phyloP scores from a whole-genome alignment of 345 rosid genomes.

The Heritiera fomes region DNA sequence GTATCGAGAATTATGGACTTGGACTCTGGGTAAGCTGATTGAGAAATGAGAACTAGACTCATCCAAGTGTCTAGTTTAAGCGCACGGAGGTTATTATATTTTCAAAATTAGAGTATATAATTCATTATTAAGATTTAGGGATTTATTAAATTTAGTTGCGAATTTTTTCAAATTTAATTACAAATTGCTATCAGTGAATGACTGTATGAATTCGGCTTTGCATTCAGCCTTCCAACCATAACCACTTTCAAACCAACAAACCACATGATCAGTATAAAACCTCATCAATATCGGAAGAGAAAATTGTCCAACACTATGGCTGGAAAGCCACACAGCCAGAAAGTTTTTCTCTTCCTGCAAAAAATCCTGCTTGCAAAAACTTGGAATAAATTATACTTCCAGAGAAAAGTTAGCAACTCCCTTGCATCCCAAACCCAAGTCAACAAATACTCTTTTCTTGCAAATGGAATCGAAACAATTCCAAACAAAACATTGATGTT shows the following conservation, averaged over 20 bases:
- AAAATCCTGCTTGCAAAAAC: conserved; percentile 13
- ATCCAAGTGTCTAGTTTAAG: neutral
- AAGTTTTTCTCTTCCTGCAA: neutral
- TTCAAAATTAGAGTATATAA: too few species aligned
- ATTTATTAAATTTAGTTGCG: too few species aligned
- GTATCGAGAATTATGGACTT: neutral
- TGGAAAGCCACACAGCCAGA: conserved; percentile 2
- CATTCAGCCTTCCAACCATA: too few species aligned
- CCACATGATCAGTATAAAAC: neutral
- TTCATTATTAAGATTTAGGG: too few species aligned
- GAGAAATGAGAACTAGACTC: neutral
- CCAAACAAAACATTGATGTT: conserved; percentile 33
- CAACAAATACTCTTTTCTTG: conserved; percentile 3
- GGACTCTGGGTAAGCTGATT: neutral
- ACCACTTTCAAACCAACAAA: too few species aligned
- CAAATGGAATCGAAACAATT: neutral
- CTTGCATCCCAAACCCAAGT: neutral
- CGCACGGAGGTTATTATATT: too few species aligned
- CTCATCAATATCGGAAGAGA: neutral
- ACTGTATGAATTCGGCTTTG: too few species aligned
- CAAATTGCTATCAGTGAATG: too few species aligned
- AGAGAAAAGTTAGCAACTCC: neutral
- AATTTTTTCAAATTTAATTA: too few species aligned
- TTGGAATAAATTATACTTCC: neutral
- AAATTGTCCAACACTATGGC: conserved; percentile 19